phyloP scores from a whole-genome alignment of 1,284 basidiomycete genomes.

The Xerocomus minutiporus region DNA sequence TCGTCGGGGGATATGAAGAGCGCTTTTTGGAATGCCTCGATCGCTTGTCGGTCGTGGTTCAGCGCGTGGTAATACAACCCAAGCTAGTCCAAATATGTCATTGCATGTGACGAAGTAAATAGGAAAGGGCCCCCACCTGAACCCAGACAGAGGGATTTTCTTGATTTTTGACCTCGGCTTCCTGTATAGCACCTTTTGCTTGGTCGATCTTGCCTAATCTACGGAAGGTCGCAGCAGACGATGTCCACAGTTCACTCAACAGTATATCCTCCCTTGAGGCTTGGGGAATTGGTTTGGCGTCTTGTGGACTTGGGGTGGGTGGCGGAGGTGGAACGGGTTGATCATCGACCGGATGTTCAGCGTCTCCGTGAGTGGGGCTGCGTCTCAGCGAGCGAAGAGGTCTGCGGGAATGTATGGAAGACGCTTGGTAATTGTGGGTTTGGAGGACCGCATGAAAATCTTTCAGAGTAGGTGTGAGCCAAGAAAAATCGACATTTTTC shows the following conservation, averaged over 20 bases:
- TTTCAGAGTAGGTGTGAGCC: conserved; percentile 23
- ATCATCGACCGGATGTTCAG: conserved; percentile 33
- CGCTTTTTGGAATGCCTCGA: conserved; percentile 78
- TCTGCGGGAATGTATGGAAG: conserved; percentile 80
- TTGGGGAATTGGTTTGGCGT: conserved; percentile 38
- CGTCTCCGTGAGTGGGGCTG: conserved; percentile 27
- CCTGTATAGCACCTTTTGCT: conserved; percentile 86
- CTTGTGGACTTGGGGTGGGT: conserved; percentile 28
- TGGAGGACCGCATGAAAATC: conserved; percentile 63
- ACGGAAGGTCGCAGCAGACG: conserved; percentile 91
- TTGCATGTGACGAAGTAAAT: neutral
- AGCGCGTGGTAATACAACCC: conserved; percentile 70
- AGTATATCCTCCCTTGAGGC: conserved; percentile 65
- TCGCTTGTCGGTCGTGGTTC: conserved; percentile 55
- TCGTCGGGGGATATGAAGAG: conserved; percentile 76
- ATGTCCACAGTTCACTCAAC: conserved; percentile 87
- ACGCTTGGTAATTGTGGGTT: conserved; percentile 71
- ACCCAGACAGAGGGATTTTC: conserved; percentile 91
- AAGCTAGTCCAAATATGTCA: conserved; percentile 43
- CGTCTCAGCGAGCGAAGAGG: conserved; percentile 50
- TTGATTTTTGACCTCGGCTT: conserved; percentile 89
- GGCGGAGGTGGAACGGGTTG: conserved; percentile 43
- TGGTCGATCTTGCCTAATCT: conserved; percentile 87
- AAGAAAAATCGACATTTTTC: too few relatives aligned
- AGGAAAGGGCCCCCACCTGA: conserved; percentile 54